phyloP scores from a whole-genome alignment of 2,329 filamentous ascomycete species.

The Hypoxylon sp. region DNA sequence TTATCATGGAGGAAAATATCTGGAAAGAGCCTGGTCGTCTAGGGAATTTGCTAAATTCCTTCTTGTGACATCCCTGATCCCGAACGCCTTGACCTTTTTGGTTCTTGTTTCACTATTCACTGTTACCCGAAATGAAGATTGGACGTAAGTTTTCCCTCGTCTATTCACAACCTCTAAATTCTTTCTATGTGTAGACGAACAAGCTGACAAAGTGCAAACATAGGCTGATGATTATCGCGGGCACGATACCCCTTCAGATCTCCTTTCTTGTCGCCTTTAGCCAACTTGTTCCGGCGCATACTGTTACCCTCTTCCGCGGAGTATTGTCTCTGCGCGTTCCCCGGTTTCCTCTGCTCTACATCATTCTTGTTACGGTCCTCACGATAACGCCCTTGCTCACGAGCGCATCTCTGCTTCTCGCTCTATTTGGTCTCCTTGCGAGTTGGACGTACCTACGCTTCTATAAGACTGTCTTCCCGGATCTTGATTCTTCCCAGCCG shows the following conservation, averaged over 20 bases:
- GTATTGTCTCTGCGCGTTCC: constrained; percentile 88
- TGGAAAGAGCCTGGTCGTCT: constrained; percentile 95
- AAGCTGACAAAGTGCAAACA: constrained; percentile 32
- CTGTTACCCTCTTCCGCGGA: constrained; percentile 90
- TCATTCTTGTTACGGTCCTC: constrained; percentile 75
- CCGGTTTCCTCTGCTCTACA: constrained; percentile 73
- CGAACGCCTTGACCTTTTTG: constrained; percentile 79
- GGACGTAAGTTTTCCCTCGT: constrained; percentile 66
- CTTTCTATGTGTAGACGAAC: neutral
- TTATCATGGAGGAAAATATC: constrained; percentile 91
- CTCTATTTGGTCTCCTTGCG: constrained; percentile 81
- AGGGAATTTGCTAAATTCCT: constrained; percentile 92
- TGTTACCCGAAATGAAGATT: constrained; percentile 70
- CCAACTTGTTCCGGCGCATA: constrained; percentile 96
- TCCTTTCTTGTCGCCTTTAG: constrained; percentile 97
- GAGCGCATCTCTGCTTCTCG: constrained; percentile 81
- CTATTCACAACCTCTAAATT: neutral
- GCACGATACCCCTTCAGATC: constrained; percentile 88
- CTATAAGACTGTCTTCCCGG: constrained; percentile 80
- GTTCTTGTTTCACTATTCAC: constrained; percentile 78
- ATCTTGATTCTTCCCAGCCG: constrained; percentile 69
- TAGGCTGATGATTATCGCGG: constrained; percentile 83
- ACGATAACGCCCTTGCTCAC: constrained; percentile 65
- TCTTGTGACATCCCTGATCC: constrained; percentile 76
- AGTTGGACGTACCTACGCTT: constrained; percentile 98